phyloP scores from a whole-genome alignment of 495 filamentous ascomycete species.

The Penicillium antarcticum region DNA sequence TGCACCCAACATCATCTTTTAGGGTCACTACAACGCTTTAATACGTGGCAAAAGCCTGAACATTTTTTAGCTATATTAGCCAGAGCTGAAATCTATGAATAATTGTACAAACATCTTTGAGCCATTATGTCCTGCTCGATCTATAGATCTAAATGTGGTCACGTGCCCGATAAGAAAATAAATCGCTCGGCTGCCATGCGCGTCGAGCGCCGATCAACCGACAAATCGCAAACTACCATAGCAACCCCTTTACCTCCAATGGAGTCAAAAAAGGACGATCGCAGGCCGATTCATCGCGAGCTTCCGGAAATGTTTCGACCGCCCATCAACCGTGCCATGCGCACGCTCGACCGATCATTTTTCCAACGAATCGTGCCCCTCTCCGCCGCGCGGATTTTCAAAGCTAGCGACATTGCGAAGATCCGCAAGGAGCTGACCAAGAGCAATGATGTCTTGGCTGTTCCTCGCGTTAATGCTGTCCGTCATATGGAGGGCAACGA shows the following conservation, averaged over 20 bases:
- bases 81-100: no score
- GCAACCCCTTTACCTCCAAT: slow-evolving; percentile 20
- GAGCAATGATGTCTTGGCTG: slow-evolving; percentile 56
- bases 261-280: slow-evolving; percentile 19
- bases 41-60: no score
- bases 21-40: no score
- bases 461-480: slow-evolving; percentile 57
- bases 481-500: slow-evolving; percentile 49
- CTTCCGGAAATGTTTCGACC: slow-evolving; percentile 66
- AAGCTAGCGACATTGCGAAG: slow-evolving; percentile 65
- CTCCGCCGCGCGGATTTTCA: slow-evolving; percentile 73
- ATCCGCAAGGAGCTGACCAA: slow-evolving; percentile 58
- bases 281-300: slow-evolving; percentile 23
- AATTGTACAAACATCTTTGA: no score
- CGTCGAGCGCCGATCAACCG: slow-evolving; percentile 6
- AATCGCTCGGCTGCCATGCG: slow-evolving; percentile 6
- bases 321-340: slow-evolving; percentile 78
- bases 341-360: slow-evolving; percentile 73
- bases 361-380: slow-evolving; percentile 73
- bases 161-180: slow-evolving; percentile 23
- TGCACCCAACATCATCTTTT: no score
- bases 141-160: slow-evolving; percentile 39
- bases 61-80: no score
- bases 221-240: neutral
- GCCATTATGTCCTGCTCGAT: neutral